Evolutionary conservation across 148 eudicot genomes (phyloP), one percentile per base, ranked within the genome.

Genomic region (Vaccinium macrocarpon): DNA sequence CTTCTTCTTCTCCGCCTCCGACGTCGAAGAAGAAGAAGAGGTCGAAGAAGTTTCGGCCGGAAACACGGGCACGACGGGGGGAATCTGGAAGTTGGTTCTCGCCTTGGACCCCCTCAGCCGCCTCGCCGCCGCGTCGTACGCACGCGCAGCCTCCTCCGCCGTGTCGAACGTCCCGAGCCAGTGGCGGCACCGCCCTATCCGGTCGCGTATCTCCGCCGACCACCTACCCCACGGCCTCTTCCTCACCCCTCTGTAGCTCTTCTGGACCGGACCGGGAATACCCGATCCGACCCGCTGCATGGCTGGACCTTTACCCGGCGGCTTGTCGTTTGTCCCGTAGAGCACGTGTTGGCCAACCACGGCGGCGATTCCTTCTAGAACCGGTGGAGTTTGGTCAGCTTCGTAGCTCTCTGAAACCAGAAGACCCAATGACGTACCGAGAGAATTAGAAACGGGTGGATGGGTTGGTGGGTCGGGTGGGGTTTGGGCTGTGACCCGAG

Each of bases 151-250:
- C 68, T 79, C 82, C 70, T 79, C 82, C 50, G 82, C 82, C 27
- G 82, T 91, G 88, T 95, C 95, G 82, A 95, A 95, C 1, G 98
- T 95, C 10, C 98, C 98, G 0, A 95, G 92, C 98, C 98, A 95
- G 87, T 94, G 98, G 2, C 98, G 62, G 84, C 98, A 94, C 87
- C 90, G 88, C 42, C 98, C 98, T 1, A 95, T 89, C 0, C 96
- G 84, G 90, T 95, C 98, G 2, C 98, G 86, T 75, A 95, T 95
- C 93, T 95, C 98, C 46, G 98, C 96, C 80, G 98, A 95, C 91
- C 90, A 95, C 86, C 98, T 79, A 32, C 97, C 98, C 98, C 98
- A 95, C 19, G 98, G 97, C 92, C 98, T 70, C 84, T 87, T 92
- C 56, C 98, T 86, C 56, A 95, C 98, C 2, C 98, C 98, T 82